Evolutionary conservation across 2,329 filamentous ascomycete genomes (phyloP), one percentile per base, ranked within the genome.

Genomic region (Beauveria bassiana): DNA sequence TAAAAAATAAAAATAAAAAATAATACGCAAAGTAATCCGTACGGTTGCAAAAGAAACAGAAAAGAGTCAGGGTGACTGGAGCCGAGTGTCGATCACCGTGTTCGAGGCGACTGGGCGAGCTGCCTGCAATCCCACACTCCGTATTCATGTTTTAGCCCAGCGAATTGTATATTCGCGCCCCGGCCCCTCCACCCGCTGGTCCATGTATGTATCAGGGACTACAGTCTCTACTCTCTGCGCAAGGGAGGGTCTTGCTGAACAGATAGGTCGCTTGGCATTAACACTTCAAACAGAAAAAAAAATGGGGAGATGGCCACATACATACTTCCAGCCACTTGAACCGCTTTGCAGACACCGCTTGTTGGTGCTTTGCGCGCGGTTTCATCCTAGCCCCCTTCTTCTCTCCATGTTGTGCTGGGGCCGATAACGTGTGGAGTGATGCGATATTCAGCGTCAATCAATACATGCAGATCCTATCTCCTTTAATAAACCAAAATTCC

Each of bases 301-400:
- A 22, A 22, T 22, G 22, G 22, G 22, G 22, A 50, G 34, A 45
- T n/a, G 47, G 43, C 45, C 47, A 52, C 16, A 22, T 47, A 45
- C 7, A 24, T 6, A 26, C n/a, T 26, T 24, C 24, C 46, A 52
- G 57, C 57, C 57, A 59, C 47, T 38, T 38, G 34, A 38, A 6
- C 34, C 34, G 34, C 34, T 12, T 51, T 34, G 40, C 18, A 31
- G 56, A 59, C 57, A 59, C 47, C 57, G 57, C 57, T 52, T 59
- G 57, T 59, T 59, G 47, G 38, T 52, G 57, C 38, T 45, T 38
- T 59, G 24, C 8, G 26, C 24, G 38, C 40, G 18, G 24, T 34
- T 45, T 42, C 57, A 51, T 22, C 7, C 22, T 18, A 20, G 28
- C 28, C 16, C 34, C 4, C 34, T 2, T 5, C 34, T 16, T 38